These are phyloP conservation scores for Blastobotrys terrestris DNA, from an alignment of 805 yeast species.

Conservation along the genomic window DNA sequence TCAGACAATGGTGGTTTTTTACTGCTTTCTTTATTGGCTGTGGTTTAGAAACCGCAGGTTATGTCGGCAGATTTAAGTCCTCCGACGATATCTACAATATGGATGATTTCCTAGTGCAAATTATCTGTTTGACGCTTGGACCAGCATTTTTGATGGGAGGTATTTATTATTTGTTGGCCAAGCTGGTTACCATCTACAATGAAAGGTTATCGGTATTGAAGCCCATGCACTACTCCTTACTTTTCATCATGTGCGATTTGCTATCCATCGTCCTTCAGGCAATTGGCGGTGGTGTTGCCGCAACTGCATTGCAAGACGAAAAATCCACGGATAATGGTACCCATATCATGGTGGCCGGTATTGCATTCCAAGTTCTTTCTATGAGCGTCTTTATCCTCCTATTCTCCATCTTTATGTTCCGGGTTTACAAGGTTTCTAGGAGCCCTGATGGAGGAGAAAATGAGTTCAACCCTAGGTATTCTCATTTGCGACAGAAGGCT, in stretches of 20 bases:
- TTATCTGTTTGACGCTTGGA: conserved; percentile 63
- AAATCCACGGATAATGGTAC: conserved; percentile 43
- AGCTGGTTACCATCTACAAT: conserved; percentile 58
- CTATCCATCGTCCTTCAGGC: conserved; percentile 63
- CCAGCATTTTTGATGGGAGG: conserved; percentile 87
- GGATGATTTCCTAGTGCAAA: conserved; percentile 53
- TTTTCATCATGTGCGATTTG: conserved; percentile 63
- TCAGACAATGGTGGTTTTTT: conserved; percentile 62
- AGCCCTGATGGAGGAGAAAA: neutral
- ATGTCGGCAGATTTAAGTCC: conserved; percentile 51
- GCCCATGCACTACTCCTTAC: conserved; percentile 56
- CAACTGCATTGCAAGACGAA: conserved; percentile 34
- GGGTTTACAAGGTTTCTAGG: neutral
- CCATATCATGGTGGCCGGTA: conserved; percentile 68
- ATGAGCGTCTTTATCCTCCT: conserved; percentile 55
- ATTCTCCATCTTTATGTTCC: conserved; percentile 39
- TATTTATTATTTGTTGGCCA: conserved; percentile 64
- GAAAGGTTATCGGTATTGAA: conserved; percentile 42
- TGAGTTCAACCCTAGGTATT: conserved; percentile 12
- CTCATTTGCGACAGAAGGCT: conserved; percentile 8
- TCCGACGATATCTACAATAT: conserved; percentile 31
- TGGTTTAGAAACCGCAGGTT: conserved; percentile 61
- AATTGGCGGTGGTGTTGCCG: conserved; percentile 70
- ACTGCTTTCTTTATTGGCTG: conserved; percentile 50
- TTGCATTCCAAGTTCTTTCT: conserved; percentile 67